Evolutionary conservation across 2,329 filamentous ascomycete genomes (phyloP).

Genomic region (Trichothecium roseum): DNA sequence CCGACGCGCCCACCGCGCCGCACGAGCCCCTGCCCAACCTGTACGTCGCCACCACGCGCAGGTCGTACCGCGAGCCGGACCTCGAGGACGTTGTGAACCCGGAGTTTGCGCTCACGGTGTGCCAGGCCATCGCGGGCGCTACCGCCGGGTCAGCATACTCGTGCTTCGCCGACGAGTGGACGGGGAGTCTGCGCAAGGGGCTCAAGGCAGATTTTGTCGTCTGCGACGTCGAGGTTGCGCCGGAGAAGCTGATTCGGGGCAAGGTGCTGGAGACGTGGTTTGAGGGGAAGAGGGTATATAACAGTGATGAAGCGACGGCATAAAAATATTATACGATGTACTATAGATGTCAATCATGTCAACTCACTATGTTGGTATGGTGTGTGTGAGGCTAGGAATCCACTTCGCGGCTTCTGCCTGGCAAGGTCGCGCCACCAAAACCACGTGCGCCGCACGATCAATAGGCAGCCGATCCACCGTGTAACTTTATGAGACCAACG

Average conservation of each 20-base stretch:
- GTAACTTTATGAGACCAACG: too few relatives aligned
- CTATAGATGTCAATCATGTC: too few relatives aligned
- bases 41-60: constrained; percentile 48
- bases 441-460: too few relatives aligned
- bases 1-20: constrained; percentile 49
- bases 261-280: constrained; percentile 43
- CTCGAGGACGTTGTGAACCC: constrained; percentile 34
- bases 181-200: constrained; percentile 41
- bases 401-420: too few relatives aligned
- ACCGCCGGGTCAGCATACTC: constrained; percentile 47
- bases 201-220: constrained; percentile 47
- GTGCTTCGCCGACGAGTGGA: constrained; percentile 43
- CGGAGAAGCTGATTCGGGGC: constrained; percentile 33
- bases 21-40: constrained; percentile 43
- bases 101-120: constrained; percentile 41
- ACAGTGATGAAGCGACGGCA: constrained; percentile 2
- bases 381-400: too few relatives aligned
- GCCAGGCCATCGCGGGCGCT: constrained; percentile 41
- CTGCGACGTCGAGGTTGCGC: constrained; percentile 38
- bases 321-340: too few relatives aligned
- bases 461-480: too few relatives aligned
- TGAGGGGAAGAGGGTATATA: constrained; percentile 30
- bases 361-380: too few relatives aligned
- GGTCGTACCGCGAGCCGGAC: constrained; percentile 38
- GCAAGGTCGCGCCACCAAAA: too few relatives aligned